Evolutionary conservation across 768 basidiomycete species (phyloP), one percentile per base, ranked within the genome.

Genomic region (Mycena metata): DNA sequence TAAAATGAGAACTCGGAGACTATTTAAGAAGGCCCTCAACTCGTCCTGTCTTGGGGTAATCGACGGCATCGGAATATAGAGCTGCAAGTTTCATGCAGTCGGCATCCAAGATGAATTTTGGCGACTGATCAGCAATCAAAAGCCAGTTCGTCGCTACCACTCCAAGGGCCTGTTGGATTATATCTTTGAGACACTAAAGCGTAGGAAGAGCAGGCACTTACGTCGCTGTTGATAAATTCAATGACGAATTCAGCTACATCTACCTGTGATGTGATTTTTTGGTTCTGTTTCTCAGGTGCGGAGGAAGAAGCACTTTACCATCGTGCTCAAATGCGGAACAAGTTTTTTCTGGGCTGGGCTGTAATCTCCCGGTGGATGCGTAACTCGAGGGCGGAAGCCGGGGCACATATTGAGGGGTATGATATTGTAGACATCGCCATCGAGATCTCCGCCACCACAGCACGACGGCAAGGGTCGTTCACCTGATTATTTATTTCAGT

Each of bases 211-310:
- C 54, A 23, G 24, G 19, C 6, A 79, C 85, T 66, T 69, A 89
- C 88, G 70, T 93, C 90, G 47, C 85, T 89, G 73, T 81, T 87
- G 64, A 92, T 89, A 66, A 88, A 92, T 63, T 92, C 89, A 59
- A 88, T 83, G 1, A 93, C 84, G 72, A 92, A 93, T 55, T 91
- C 86, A 0, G 87, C 89, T 12, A 93, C 86, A 74, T 92, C 91
- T 0, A 76, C 30, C 30, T 30, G 30, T 30, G 30, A 30, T 30
- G 30, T 6, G 30, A 30, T 30, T 30, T 30, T 30, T 30, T 6
- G 6, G 3, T 30, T 30, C 30, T 30, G 30, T 30, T 30, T 30
- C 30, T 30, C n/a, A 6, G 30, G 30, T 30, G 30, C 30, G 30
- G 30, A 30, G 30, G 6, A 30, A 6, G 30, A 30, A 30, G 30